phyloP scores from a whole-genome alignment of 2,329 filamentous ascomycete genomes.

The Colletotrichum sp. region DNA sequence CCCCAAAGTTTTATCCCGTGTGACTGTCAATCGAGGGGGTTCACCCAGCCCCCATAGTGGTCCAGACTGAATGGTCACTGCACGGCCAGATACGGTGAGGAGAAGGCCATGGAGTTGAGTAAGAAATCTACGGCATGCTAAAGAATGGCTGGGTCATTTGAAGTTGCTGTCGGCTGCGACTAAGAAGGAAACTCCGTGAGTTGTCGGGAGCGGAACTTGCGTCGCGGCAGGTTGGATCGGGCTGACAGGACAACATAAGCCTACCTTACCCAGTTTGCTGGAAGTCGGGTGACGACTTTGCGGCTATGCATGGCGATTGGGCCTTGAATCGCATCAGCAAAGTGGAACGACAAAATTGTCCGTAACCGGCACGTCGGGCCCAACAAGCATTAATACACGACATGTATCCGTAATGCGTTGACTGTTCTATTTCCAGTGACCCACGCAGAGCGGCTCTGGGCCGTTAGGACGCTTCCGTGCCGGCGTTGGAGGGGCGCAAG shows the following conservation, averaged over 20 bases:
- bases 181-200: slow-evolving; percentile 12
- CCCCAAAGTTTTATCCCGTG: background rate
- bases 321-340: background rate
- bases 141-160: background rate
- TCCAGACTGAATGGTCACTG: background rate
- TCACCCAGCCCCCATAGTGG: background rate
- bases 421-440: background rate
- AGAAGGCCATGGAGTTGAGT: background rate
- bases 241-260: background rate
- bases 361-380: background rate
- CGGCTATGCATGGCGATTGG: background rate
- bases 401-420: background rate
- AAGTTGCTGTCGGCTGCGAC: background rate
- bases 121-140: background rate
- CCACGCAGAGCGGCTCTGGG: background rate
- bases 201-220: background rate
- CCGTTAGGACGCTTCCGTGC: background rate
- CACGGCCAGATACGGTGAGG: background rate
- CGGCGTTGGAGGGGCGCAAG: background rate
- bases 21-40: background rate
- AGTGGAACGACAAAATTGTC: background rate
- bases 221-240: background rate
- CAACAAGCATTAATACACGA: background rate
- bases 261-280: background rate
- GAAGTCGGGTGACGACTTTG: background rate